Percentiles rank a stretch among this genome's conserved stretches.
phyloP scores from a whole-genome alignment of 2,329 filamentous ascomycete genomes.

The Aspergillus caelatus region DNA sequence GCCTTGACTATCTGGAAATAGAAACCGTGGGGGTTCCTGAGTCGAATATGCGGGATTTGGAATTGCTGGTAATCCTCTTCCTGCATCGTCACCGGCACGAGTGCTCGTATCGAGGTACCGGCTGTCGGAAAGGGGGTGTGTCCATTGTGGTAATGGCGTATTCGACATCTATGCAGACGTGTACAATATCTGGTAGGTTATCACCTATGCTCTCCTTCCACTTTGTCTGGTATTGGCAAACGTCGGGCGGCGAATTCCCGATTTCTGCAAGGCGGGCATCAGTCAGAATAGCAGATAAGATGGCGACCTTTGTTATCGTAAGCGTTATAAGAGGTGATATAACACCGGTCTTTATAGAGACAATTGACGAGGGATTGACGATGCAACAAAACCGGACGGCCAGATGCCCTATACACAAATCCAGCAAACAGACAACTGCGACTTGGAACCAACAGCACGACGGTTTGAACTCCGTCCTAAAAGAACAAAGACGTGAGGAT shows the following conservation, averaged over 20 bases:
- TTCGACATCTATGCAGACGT: slow-evolving; percentile 34
- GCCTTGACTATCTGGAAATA: slow-evolving; percentile 20
- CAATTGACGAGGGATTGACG: slow-evolving; percentile 11
- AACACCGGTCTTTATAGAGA: slow-evolving; percentile 20
- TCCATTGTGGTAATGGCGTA: slow-evolving; percentile 33
- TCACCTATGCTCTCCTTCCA: slow-evolving; percentile 2
- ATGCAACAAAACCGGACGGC: not conserved
- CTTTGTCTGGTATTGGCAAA: not conserved
- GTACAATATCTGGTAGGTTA: slow-evolving; percentile 12
- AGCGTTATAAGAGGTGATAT: slow-evolving; percentile 17
- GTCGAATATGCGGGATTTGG: slow-evolving; percentile 21
- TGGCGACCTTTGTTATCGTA: slow-evolving; percentile 11
- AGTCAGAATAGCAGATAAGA: slow-evolving; percentile 16
- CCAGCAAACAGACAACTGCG: not conserved
- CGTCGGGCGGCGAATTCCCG: slow-evolving; percentile 2
- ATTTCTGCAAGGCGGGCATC: slow-evolving; percentile 18
- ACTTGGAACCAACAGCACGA: not conserved
- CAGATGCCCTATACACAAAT: slow-evolving; percentile 7
- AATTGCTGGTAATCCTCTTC: slow-evolving; percentile 16
- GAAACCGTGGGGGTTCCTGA: slow-evolving; percentile 30
- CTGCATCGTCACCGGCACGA: slow-evolving; percentile 19
- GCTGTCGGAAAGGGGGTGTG: slow-evolving; percentile 26
- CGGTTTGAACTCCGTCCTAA: not conserved
- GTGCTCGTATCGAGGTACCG: slow-evolving; percentile 23
- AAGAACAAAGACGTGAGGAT: not conserved